Percentiles rank a stretch among this genome's conserved stretches.
Evolutionary conservation across 768 basidiomycete species (phyloP).

Genomic region (Pisolithus microcarpus): DNA sequence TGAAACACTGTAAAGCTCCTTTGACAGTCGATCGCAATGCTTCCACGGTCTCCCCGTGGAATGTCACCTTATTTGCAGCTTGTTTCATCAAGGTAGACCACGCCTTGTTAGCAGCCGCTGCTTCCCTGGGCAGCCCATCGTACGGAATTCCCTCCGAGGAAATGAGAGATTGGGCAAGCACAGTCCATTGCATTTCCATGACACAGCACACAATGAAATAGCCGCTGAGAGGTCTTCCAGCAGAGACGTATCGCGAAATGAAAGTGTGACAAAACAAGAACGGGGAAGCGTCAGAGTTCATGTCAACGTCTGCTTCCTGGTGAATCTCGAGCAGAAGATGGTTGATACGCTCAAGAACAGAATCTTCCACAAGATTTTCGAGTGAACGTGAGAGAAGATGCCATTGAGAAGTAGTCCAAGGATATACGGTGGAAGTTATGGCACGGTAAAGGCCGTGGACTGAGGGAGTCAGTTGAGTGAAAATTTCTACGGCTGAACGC

Average conservation of each 20-base stretch:
- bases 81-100: conserved; percentile 65
- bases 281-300: conserved; percentile 28
- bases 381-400: conserved; percentile 44
- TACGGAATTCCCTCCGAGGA: conserved; percentile 20
- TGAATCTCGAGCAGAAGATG: conserved; percentile 56
- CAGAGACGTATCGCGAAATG: conserved; percentile 65
- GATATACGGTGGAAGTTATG: conserved; percentile 68
- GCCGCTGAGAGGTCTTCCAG: conserved; percentile 74
- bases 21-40: conserved; percentile 43
- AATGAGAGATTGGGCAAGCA: conserved; percentile 62
- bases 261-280: conserved; percentile 61
- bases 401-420: conserved; percentile 70
- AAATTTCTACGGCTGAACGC: conserved; percentile 53
- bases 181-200: conserved; percentile 78
- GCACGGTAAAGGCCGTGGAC: conserved; percentile 86
- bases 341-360: conserved; percentile 67
- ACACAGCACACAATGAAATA: conserved; percentile 89
- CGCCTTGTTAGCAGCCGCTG: conserved; percentile 77
- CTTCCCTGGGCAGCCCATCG: conserved; percentile 43
- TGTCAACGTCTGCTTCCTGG: conserved; percentile 44
- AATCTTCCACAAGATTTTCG: conserved; percentile 54
- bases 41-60: conserved; percentile 30
- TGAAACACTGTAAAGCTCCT: conserved; percentile 69
- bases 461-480: conserved; percentile 72
- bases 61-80: conserved; percentile 32